A percentile compares a stretch with the other conserved stretches of the same genome.
Conservation (phyloP, 768 basidiomycete species). For the Mycena kentingensis region DNA sequence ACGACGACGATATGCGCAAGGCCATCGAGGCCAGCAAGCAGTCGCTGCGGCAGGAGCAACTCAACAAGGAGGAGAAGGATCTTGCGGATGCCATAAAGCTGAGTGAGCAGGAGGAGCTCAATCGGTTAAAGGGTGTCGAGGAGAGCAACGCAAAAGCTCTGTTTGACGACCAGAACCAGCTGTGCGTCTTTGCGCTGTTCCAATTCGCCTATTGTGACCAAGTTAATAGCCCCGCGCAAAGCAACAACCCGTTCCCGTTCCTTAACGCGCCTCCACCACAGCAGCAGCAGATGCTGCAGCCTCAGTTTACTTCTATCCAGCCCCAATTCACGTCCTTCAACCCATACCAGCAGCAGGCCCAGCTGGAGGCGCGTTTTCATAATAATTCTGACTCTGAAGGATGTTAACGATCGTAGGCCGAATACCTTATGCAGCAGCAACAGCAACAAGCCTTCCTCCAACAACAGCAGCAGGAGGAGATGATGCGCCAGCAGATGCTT, state of each 20-base stretch:
- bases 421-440: constrained; percentile 69
- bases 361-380: constrained; percentile 70
- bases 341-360: constrained; percentile 89
- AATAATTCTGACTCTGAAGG: constrained; percentile 30
- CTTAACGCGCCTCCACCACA: constrained; percentile 57
- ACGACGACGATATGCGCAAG: constrained; percentile 80
- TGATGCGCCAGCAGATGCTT: constrained; percentile 52
- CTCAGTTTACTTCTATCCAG: constrained; percentile 74
- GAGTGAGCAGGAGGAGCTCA: constrained; percentile 89
- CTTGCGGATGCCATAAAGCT: constrained; percentile 78
- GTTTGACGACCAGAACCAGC: constrained; percentile 85
- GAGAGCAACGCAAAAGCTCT: constrained; percentile 72
- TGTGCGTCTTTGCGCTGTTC: constrained; percentile 49
- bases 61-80: constrained; percentile 78
- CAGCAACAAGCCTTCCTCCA: constrained; percentile 32
- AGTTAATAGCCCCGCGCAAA: constrained; percentile 35
- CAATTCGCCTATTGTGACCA: no score
- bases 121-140: constrained; percentile 67
- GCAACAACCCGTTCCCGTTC: constrained; percentile 63
- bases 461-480: constrained; percentile 58
- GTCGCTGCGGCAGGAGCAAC: constrained; percentile 68
- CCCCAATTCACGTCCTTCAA: constrained; percentile 94
- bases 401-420: constrained; percentile 46
- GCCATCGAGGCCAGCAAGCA: constrained; percentile 93
- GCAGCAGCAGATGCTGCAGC: constrained; percentile 56